phyloP scores from a whole-genome alignment of 108 stramenopile species.

The Discostella stelligeroides region DNA sequence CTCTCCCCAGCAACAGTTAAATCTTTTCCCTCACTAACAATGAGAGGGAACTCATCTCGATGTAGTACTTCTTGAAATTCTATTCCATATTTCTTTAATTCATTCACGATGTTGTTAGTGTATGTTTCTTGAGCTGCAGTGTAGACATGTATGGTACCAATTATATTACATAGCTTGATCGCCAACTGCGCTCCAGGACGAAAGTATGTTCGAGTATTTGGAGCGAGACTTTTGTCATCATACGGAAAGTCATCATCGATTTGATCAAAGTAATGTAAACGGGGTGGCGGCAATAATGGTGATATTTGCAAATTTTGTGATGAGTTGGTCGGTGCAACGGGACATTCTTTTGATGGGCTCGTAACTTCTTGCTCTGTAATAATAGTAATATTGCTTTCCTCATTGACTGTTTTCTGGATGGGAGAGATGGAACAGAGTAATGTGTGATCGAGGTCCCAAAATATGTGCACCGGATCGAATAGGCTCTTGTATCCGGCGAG shows the following conservation, averaged over 20 bases:
- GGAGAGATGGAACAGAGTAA: slow-evolving; percentile 50
- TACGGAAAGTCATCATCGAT: slow-evolving; percentile 56
- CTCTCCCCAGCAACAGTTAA: slow-evolving; percentile 29
- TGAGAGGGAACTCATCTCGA: slow-evolving; percentile 37
- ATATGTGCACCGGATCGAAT: slow-evolving; percentile 43
- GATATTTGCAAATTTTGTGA: too few species aligned
- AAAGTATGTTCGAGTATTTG: slow-evolving; percentile 52
- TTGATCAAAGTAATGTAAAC: slow-evolving; percentile 38
- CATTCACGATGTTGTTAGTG: slow-evolving; percentile 38
- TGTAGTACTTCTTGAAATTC: slow-evolving; percentile 38
- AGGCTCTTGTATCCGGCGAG: slow-evolving; percentile 29
- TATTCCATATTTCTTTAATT: slow-evolving; percentile 29
- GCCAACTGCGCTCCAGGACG: slow-evolving; percentile 45
- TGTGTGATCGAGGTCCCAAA: slow-evolving; percentile 54
- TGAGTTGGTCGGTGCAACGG: slow-evolving; percentile 8
- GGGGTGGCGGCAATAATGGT: slow-evolving; percentile 2
- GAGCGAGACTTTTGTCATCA: slow-evolving; percentile 19
- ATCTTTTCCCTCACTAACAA: slow-evolving; percentile 47
- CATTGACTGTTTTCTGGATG: slow-evolving; percentile 7
- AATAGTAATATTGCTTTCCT: neutral
- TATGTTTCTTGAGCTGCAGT: slow-evolving; percentile 49
- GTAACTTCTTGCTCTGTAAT: neutral
- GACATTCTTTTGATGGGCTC: neutral
- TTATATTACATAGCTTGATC: slow-evolving; percentile 18
- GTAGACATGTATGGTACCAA: slow-evolving; percentile 40